These are phyloP conservation scores for Heterobasidion irregulare DNA, from an alignment of 1,284 basidiomycete species.

Conservation along the genomic window DNA sequence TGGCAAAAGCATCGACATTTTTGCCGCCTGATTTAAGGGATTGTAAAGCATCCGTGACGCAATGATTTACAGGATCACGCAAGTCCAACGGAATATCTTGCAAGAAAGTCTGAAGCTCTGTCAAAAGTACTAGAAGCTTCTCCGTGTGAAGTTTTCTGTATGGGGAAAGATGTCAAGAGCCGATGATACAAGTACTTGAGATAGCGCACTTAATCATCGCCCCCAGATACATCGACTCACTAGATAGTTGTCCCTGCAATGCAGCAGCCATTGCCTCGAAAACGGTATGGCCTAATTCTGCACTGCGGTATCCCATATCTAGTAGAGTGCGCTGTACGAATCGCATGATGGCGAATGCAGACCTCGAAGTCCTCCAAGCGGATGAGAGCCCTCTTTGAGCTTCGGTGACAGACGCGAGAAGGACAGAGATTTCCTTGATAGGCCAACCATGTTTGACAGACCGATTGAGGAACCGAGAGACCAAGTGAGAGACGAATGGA, in stretches of 20 bases:
- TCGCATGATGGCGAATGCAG: conserved; percentile 39
- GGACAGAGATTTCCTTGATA: conserved; percentile 4
- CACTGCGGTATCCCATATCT: conserved; percentile 28
- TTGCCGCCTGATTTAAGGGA: neutral
- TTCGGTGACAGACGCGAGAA: conserved; percentile 27
- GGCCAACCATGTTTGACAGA: conserved; percentile 6
- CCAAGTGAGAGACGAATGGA: conserved; percentile 33
- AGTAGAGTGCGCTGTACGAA: conserved; percentile 34
- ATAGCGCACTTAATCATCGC: conserved; percentile 36
- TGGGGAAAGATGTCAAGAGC: neutral
- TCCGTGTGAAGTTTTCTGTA: conserved; percentile 36
- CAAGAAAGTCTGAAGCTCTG: neutral
- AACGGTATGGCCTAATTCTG: neutral
- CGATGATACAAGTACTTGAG: neutral
- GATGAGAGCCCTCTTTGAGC: conserved; percentile 29
- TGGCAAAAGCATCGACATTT: neutral
- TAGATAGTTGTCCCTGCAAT: conserved; percentile 29
- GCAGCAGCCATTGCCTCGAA: neutral
- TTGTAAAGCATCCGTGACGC: neutral
- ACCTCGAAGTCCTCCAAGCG: conserved; percentile 27
- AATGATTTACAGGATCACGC: neutral
- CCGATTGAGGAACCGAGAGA: conserved; percentile 20
- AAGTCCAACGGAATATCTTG: neutral
- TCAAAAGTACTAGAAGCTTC: neutral
- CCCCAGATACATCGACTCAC: conserved; percentile 34